These are phyloP conservation scores for Epicoccum nigrum DNA, from an alignment of 2,329 filamentous ascomycete genomes.

Conservation along the genomic window DNA sequence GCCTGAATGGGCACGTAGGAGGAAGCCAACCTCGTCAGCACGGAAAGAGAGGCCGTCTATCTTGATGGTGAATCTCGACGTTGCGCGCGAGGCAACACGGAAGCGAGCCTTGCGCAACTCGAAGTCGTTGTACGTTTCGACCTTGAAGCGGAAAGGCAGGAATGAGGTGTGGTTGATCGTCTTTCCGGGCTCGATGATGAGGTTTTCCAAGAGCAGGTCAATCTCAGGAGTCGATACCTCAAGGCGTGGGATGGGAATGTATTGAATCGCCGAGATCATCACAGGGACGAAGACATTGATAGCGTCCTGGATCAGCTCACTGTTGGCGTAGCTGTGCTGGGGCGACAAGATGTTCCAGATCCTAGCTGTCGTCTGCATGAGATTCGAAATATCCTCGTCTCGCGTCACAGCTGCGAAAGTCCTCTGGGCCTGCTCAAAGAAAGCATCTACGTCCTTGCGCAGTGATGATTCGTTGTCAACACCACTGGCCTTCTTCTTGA, in stretches of 20 bases:
- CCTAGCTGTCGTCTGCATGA: slow-evolving; percentile 70
- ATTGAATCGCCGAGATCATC: slow-evolving; percentile 78
- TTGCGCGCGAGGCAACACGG: slow-evolving; percentile 69
- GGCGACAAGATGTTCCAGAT: slow-evolving; percentile 75
- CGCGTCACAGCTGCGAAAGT: slow-evolving; percentile 72
- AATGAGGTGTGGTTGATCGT: slow-evolving; percentile 89
- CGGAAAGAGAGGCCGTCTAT: slow-evolving; percentile 82
- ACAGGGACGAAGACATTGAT: slow-evolving; percentile 82
- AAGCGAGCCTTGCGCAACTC: slow-evolving; percentile 81
- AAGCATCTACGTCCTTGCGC: slow-evolving; percentile 72
- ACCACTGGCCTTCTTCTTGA: slow-evolving; percentile 62
- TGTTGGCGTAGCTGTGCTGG: slow-evolving; percentile 66
- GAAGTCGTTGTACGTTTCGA: slow-evolving; percentile 85
- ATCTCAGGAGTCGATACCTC: slow-evolving; percentile 83
- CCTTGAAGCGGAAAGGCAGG: slow-evolving; percentile 79
- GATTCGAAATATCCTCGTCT: slow-evolving; percentile 73
- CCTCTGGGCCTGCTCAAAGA: slow-evolving; percentile 71
- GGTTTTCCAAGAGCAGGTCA: slow-evolving; percentile 86
- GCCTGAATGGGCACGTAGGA: slow-evolving; percentile 79
- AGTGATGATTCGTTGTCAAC: slow-evolving; percentile 71
- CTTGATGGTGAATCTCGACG: slow-evolving; percentile 76
- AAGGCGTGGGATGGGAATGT: slow-evolving; percentile 87
- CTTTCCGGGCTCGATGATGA: slow-evolving; percentile 85
- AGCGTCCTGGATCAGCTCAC: slow-evolving; percentile 74
- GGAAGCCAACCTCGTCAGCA: slow-evolving; percentile 88